These are phyloP conservation scores for Solanum sitiens DNA, from an alignment of 257 asterid genomes.

Conservation along the genomic window DNA sequence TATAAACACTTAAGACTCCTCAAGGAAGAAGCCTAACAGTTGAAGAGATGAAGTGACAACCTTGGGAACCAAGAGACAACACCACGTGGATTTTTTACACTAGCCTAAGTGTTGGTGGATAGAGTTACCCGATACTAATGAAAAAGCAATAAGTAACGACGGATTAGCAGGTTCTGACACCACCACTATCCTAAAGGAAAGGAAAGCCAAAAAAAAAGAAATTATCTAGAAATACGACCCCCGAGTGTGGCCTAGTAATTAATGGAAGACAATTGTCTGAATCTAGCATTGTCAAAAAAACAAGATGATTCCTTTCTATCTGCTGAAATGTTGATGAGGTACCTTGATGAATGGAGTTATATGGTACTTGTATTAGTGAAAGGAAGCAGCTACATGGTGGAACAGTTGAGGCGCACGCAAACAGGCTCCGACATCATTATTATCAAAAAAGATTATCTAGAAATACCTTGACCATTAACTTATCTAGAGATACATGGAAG, in stretches of 20 bases:
- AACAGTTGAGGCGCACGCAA: background rate
- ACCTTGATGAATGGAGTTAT: background rate
- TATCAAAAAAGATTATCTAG: background rate
- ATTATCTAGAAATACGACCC: background rate
- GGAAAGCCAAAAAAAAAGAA: no score
- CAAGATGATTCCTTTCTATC: background rate
- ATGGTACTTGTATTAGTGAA: background rate
- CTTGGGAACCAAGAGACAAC: background rate
- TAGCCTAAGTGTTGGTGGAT: background rate
- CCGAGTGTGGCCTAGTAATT: background rate
- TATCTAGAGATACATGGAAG: background rate
- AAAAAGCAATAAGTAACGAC: background rate
- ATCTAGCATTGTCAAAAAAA: background rate
- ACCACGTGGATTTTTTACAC: background rate
- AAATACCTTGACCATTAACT: background rate
- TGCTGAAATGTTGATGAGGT: background rate
- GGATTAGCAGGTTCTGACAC: background rate
- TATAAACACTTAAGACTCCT: background rate
- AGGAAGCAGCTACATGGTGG: background rate
- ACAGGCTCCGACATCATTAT: background rate
- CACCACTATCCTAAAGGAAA: background rate
- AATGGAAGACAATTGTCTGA: background rate
- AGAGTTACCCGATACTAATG: background rate
- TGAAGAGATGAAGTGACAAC: background rate
- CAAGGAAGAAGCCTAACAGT: background rate